Evolutionary conservation across 495 filamentous ascomycete genomes (phyloP), one percentile per base, ranked within the genome.

Genomic region (Daldinia vernicosa): DNA sequence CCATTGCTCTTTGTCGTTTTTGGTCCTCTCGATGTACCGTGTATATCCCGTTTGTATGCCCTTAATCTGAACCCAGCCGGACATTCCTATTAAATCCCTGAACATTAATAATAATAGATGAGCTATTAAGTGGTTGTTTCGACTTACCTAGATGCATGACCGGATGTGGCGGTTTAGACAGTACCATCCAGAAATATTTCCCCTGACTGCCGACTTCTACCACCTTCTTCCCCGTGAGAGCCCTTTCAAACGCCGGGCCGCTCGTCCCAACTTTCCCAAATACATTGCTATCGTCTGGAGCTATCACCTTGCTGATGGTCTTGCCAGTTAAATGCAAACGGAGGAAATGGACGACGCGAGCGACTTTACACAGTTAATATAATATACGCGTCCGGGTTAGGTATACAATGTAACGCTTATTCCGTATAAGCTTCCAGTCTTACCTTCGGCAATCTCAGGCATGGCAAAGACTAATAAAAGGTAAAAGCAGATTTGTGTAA

Each of bases 221-320:
- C 4, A 97, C 82, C 67, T 89, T 93, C 78, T 93, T 95, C 3
- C 93, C 93, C 8, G 85, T 85, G 76, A 98, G 80, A 3, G 90
- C 89, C 39, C 86, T 84, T 60, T 91, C 82, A 74, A 99, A 92
- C 39, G 89, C 89, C 0, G 85, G 75, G 0, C 89, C 91, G 30
- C 85, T 91, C 1, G 92, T 95, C 27, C 93, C 93, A 9, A 88
- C 93, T 80, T 97, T 97, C 66, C 93, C 93, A 78, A 91, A 98
- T 3, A 99, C 85, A 70, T 89, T 92, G 67, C 81, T 79, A 79
- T 98, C 94, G 68, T 97, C 88, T 65, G 89, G 83, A 2, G 92
- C 89, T 27, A 87, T 82, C 14, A 94, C 91, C 32, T 84, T 85
- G 27, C 84, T 80, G 67, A 98, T 89, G 4, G 87, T 94, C 81